Percentiles rank a stretch among this genome's conserved stretches.
Evolutionary conservation across 2,329 filamentous ascomycete species (phyloP).

Genomic region (Sordariomycetes sp.): DNA sequence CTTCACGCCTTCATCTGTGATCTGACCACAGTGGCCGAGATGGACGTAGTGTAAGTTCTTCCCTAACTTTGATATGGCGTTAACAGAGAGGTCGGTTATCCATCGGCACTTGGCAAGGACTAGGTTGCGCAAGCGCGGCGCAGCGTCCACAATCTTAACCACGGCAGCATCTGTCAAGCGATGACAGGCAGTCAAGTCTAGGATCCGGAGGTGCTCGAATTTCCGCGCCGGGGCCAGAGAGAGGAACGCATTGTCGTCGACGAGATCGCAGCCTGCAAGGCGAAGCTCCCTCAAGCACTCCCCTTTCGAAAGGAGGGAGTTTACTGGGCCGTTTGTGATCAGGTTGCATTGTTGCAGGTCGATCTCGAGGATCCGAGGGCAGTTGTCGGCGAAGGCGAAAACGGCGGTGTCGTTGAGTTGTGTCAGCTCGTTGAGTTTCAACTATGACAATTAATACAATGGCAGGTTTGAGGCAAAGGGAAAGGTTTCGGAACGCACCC

Average conservation of each 20-base stretch:
- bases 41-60: slow-evolving; percentile 98
- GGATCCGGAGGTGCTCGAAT: slow-evolving; percentile 83
- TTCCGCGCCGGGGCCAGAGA: slow-evolving; percentile 57
- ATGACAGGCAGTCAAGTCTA: slow-evolving; percentile 85
- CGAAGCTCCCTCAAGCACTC: slow-evolving; percentile 83
- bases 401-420: slow-evolving; percentile 78
- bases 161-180: slow-evolving; percentile 81
- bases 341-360: slow-evolving; percentile 80
- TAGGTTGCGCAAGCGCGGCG: slow-evolving; percentile 82
- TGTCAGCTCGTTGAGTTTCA: slow-evolving; percentile 91
- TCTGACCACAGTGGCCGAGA: slow-evolving; percentile 82
- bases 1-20: slow-evolving; percentile 83
- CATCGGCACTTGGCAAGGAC: slow-evolving; percentile 91
- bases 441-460: too few relatives aligned
- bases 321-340: slow-evolving; percentile 77
- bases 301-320: slow-evolving; percentile 67
- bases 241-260: slow-evolving; percentile 84
- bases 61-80: slow-evolving; percentile 78
- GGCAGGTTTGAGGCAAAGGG: background rate
- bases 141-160: slow-evolving; percentile 75
- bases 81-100: slow-evolving; percentile 81
- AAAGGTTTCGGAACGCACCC: slow-evolving; percentile 42
- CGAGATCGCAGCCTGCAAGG: slow-evolving; percentile 72
- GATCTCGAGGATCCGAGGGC: slow-evolving; percentile 90
- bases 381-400: slow-evolving; percentile 77